A percentile compares a stretch with the other conserved stretches of the same genome.
phyloP scores from a whole-genome alignment of 1,284 basidiomycete species.

The Chalciporus sp. region DNA sequence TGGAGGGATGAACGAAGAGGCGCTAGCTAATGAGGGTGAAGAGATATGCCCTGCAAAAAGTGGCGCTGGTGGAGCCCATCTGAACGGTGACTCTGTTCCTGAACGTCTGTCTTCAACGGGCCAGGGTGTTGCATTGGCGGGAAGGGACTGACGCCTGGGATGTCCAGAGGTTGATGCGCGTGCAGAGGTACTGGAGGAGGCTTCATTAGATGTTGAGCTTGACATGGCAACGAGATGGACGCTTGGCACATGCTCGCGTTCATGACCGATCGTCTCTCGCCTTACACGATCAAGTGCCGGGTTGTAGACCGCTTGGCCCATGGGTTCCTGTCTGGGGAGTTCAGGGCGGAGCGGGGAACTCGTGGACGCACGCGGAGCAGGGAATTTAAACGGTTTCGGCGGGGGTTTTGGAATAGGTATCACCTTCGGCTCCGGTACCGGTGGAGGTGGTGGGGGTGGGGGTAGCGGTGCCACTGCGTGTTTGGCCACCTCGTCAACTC shows the following conservation, averaged over 20 bases:
- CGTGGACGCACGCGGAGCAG: conserved; percentile 24
- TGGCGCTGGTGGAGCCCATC: neutral
- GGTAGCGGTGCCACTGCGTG: neutral
- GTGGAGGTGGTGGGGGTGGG: conserved; percentile 7
- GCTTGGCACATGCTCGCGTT: conserved; percentile 16
- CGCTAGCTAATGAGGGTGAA: neutral
- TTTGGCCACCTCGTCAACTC: neutral
- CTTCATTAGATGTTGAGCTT: conserved; percentile 14
- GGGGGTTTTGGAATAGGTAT: neutral
- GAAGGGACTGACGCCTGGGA: conserved; percentile 21
- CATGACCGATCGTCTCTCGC: conserved; percentile 17
- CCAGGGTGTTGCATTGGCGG: conserved; percentile 10
- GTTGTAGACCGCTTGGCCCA: neutral
- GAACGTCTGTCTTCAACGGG: neutral
- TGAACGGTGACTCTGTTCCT: neutral
- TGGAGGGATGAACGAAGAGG: conserved; percentile 8
- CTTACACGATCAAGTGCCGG: conserved; percentile 15
- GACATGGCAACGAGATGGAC: conserved; percentile 26
- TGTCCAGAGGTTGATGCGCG: neutral
- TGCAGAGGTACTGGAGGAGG: conserved; percentile 18
- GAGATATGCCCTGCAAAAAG: neutral
- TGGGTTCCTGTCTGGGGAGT: neutral
- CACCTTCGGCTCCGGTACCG: neutral
- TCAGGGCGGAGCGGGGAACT: conserved; percentile 24
- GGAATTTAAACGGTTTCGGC: conserved; percentile 11